Evolutionary conservation across 768 basidiomycete species (phyloP), one percentile per base, ranked within the genome.

Genomic region (Russula griseocarnosa): DNA sequence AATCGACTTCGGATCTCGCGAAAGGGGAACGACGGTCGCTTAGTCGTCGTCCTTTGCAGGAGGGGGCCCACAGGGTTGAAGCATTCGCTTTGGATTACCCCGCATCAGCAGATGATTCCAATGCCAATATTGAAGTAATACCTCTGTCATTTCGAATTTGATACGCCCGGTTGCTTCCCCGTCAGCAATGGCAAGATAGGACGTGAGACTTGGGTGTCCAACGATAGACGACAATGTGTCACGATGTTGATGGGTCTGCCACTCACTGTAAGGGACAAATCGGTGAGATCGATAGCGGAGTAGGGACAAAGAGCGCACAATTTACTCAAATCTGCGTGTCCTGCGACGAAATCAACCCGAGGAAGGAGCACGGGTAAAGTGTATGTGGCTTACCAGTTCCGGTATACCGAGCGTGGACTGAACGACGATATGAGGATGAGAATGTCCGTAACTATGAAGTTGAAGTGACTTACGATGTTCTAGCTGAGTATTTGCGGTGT

Each of bases 101-200:
- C 4, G 36, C 24, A 30, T 50, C n/a, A 40, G 34, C 60, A 55
- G 36, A 24, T 42, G 20, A 13, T 32, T 34, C 54, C 54, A 8
- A 47, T 16, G 16, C 24, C 16, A 22, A 58, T 14, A n/a, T 24
- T 42, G 22, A 36, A 49, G 32, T n/a, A 44, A 73, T 63, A 95
- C 96, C 88, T 98, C 95, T 0, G 91, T 87, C 87, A 97, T 88
- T 78, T 99, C 96, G 72, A 97, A 98, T 72, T 85, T 93, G 3
- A 87, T 79, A 49, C 97, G 79, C 10, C 92, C 97, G 60, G 88
- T 84, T n/a, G 92, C 82, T 74, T 98, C 94, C 3, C 94, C 93
- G 68, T 99, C 96, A 16, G 95, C 95, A 70, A 98, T 86, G 1
- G 94, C 87, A 52, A 98, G 80, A 73, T 89, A 99, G 2, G 92